Conservation (phyloP, 495 filamentous ascomycete species). For the Aspergillus mulundensis region DNA sequence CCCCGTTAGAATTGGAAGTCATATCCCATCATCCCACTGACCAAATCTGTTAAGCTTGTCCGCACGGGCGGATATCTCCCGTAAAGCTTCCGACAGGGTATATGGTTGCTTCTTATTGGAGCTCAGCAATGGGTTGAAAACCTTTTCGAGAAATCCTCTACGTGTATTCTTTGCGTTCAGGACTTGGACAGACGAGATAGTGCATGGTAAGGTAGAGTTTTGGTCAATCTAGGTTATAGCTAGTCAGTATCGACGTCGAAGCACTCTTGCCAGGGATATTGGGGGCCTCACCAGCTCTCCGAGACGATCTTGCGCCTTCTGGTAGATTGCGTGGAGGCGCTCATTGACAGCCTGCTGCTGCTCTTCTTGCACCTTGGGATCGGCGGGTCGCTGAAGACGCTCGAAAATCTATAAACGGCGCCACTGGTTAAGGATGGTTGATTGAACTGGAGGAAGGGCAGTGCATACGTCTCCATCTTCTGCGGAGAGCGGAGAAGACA, state of each 20-base stretch:
- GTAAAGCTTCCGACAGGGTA: constrained; percentile 72
- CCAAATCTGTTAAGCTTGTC: constrained; percentile 78
- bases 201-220: constrained; percentile 74
- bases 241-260: constrained; percentile 5
- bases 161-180: constrained; percentile 75
- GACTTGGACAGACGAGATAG: constrained; percentile 77
- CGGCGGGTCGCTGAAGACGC: constrained; percentile 56
- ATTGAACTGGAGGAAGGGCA: background rate
- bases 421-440: constrained; percentile 1
- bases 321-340: constrained; percentile 58
- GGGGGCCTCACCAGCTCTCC: constrained; percentile 43
- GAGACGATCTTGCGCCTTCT: constrained; percentile 61
- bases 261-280: too few species aligned
- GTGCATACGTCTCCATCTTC: constrained; percentile 42
- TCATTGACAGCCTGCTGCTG: constrained; percentile 60
- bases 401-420: constrained; percentile 55
- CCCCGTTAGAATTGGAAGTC: constrained; percentile 14
- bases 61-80: constrained; percentile 60
- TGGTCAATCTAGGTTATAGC: constrained; percentile 59
- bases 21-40: constrained; percentile 34
- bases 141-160: constrained; percentile 67
- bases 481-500: constrained; percentile 40
- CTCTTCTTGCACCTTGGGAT: constrained; percentile 58
- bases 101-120: constrained; percentile 60
- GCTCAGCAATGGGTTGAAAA: constrained; percentile 74